Evolutionary conservation across 306 rosid genomes (phyloP).

Genomic region (Corylus americana): DNA sequence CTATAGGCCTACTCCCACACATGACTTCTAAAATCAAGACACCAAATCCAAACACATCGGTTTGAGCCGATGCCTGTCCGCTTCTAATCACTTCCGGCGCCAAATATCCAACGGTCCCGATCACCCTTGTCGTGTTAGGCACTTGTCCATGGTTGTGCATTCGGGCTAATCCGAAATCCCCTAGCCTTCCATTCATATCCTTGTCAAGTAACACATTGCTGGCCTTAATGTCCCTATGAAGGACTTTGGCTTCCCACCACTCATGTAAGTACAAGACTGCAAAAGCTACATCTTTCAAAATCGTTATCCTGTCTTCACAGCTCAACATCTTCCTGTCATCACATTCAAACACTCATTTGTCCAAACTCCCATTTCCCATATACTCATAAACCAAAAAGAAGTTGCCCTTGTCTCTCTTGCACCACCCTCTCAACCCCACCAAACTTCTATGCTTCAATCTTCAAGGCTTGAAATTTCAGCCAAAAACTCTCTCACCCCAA

Average conservation of each 20-base stretch:
- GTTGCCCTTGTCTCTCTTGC: conserved; percentile 61
- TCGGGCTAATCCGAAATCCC: conserved; percentile 83
- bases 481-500: conserved; percentile 74
- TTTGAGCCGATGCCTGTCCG: conserved; percentile 68
- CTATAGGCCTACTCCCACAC: conserved; percentile 87
- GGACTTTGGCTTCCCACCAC: conserved; percentile 77
- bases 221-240: conserved; percentile 89
- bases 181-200: conserved; percentile 75
- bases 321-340: conserved; percentile 48
- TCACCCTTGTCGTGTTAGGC: conserved; percentile 63
- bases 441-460: conserved; percentile 75
- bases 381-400: conserved; percentile 75
- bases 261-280: conserved; percentile 82
- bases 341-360: conserved; percentile 58
- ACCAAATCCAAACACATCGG: conserved; percentile 80
- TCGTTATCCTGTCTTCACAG: conserved; percentile 52
- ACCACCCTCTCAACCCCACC: conserved; percentile 85
- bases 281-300: conserved; percentile 70
- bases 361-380: conserved; percentile 89
- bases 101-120: conserved; percentile 81
- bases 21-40: conserved; percentile 72
- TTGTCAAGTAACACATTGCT: conserved; percentile 82
- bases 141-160: conserved; percentile 66
- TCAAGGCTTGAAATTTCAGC: conserved; percentile 82
- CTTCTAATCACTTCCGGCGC: conserved; percentile 70